A percentile compares a stretch with the other conserved stretches of the same genome.
phyloP scores from a whole-genome alignment of 208 protist genomes.

The Leishmania arabica region DNA sequence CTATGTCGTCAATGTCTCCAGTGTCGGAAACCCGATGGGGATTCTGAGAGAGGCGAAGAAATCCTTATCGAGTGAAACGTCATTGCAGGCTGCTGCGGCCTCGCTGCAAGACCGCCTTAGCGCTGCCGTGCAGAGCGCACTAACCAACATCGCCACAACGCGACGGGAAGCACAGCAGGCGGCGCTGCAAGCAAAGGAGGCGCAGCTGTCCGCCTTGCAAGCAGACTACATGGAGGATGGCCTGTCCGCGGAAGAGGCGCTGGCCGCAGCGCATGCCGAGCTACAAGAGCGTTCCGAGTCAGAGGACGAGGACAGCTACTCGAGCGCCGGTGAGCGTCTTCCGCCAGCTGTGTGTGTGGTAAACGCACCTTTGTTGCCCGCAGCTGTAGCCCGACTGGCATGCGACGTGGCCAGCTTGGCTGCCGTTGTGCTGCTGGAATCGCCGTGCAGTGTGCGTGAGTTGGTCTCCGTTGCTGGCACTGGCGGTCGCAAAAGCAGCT shows the following conservation, averaged over 20 bases:
- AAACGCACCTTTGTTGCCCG: slow-evolving; percentile 5
- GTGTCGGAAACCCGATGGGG: slow-evolving; percentile 5
- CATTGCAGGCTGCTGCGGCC: background rate
- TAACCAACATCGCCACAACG: slow-evolving; percentile 46
- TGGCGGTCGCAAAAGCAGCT: background rate
- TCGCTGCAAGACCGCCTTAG: slow-evolving; percentile 1
- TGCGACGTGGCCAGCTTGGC: slow-evolving; percentile 13
- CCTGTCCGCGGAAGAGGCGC: slow-evolving; percentile 52
- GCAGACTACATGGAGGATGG: slow-evolving; percentile 80
- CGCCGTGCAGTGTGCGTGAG: slow-evolving; percentile 25
- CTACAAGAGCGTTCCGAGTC: slow-evolving; percentile 38
- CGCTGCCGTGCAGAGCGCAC: slow-evolving; percentile 36
- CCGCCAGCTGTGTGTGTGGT: slow-evolving; percentile 35
- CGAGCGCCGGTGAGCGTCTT: slow-evolving; percentile 24
- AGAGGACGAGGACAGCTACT: slow-evolving; percentile 26
- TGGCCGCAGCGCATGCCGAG: slow-evolving; percentile 42
- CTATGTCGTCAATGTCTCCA: slow-evolving; percentile 23
- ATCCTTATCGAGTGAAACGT: background rate
- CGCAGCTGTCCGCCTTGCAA: slow-evolving; percentile 34
- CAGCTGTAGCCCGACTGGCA: slow-evolving; percentile 13
- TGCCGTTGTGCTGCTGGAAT: slow-evolving; percentile 23
- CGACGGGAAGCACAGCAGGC: slow-evolving; percentile 44
- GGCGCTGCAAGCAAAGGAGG: slow-evolving; percentile 28
- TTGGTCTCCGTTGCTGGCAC: background rate
- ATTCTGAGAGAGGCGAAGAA: slow-evolving; percentile 15